These are phyloP conservation scores for Bidens hawaiensis DNA, from an alignment of 140 eudicot genomes.

Conservation along the genomic window DNA sequence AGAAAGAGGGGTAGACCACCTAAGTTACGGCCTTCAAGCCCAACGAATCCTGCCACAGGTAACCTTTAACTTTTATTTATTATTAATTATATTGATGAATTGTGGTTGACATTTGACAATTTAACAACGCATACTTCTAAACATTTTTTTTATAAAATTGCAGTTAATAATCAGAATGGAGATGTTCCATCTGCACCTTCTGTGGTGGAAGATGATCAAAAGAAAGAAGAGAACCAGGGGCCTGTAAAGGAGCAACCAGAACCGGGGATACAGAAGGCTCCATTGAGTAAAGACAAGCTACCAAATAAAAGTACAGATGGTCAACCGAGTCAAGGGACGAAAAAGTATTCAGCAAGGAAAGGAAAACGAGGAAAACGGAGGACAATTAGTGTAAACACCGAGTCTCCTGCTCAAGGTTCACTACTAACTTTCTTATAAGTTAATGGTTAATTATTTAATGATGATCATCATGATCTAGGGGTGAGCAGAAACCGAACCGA, in stretches of 20 bases:
- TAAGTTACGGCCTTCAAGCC: constrained; percentile 19
- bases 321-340: constrained; percentile 6
- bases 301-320: constrained; percentile 14
- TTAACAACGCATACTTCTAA: neutral
- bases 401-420: constrained; percentile 38
- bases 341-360: constrained; percentile 23
- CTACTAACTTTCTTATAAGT: neutral
- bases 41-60: constrained; percentile 33
- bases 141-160: constrained; percentile 1
- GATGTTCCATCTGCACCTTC: neutral
- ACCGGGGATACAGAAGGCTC: constrained; percentile 5
- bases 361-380: constrained; percentile 40
- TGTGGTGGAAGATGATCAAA: neutral
- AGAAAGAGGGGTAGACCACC: constrained; percentile 75
- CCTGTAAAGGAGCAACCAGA: constrained; percentile 19
- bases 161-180: constrained; percentile 23
- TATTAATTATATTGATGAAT: neutral
- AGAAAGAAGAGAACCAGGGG: constrained; percentile 22
- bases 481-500: no score
- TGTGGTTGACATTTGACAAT: neutral
- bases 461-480: no score
- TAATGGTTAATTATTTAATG: neutral
- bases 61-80: neutral
- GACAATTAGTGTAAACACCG: constrained; percentile 29
- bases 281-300: constrained; percentile 11